Conservation (phyloP, 2,329 filamentous ascomycete species). For the Curvularia lunata region DNA sequence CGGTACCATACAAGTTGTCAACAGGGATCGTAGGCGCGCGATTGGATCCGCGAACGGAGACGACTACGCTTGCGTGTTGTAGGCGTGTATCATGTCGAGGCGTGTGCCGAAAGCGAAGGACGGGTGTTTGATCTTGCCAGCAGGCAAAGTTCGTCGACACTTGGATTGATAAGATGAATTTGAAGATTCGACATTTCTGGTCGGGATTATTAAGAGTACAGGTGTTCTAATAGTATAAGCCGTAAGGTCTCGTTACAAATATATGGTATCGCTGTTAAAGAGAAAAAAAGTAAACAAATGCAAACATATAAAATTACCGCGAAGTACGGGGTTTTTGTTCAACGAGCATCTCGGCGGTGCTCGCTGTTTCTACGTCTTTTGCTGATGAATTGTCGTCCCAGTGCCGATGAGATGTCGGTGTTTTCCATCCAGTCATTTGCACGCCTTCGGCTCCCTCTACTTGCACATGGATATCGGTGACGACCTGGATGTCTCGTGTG, state of each 20-base stretch:
- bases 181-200: not conserved
- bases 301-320: not conserved
- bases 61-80: not conserved
- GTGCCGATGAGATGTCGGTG: constrained; percentile 2
- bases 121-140: not conserved
- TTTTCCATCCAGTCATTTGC: constrained; percentile 18
- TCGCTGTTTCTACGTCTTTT: constrained; percentile 6
- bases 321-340: not conserved
- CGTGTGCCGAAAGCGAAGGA: not conserved
- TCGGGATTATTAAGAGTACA: not conserved
- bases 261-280: not conserved
- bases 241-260: constrained; percentile 10
- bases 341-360: constrained; percentile 10
- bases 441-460: constrained; percentile 23
- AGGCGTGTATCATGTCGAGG: not conserved
- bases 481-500: constrained; percentile 32
- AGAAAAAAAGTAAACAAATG: not conserved
- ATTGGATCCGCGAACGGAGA: not conserved
- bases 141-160: not conserved
- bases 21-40: not conserved
- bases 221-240: constrained; percentile 7
- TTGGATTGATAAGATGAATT: not conserved
- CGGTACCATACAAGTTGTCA: not conserved
- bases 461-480: constrained; percentile 31
- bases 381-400: constrained; percentile 7